These are phyloP conservation scores for Syzygium aqueum DNA, from an alignment of 345 rosid genomes.

Conservation along the genomic window DNA sequence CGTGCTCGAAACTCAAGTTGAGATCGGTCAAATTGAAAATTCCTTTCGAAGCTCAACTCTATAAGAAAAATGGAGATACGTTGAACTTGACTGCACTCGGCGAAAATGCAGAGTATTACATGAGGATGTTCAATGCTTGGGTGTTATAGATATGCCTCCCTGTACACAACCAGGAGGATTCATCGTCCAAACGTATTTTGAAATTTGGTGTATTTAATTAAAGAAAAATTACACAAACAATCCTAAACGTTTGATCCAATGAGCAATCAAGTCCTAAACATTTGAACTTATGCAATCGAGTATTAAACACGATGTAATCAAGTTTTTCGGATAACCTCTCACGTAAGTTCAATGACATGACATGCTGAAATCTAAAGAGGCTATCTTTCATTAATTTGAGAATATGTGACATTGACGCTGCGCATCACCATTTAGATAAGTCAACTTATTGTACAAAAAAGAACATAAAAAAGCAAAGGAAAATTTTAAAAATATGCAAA, in stretches of 20 bases:
- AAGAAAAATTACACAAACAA: not conserved
- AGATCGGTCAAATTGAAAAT: not conserved
- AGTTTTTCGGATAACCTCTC: not conserved
- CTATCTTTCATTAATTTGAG: not conserved
- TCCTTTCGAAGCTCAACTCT: not conserved
- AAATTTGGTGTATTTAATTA: not conserved
- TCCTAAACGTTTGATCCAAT: not conserved
- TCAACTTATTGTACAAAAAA: not conserved
- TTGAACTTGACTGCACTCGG: not conserved
- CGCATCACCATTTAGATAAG: not conserved
- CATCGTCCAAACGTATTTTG: not conserved
- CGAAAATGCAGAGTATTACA: not conserved
- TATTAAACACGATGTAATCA: not conserved
- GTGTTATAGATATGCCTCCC: not conserved
- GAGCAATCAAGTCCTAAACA: accelerated
- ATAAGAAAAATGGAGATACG: not conserved
- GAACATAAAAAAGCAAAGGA: too few relatives aligned
- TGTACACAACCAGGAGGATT: not conserved
- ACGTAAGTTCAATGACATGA: accelerated
- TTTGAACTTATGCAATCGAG: not conserved
- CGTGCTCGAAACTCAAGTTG: not conserved
- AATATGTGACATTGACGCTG: not conserved
- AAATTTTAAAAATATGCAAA: not conserved
- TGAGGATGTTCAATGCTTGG: not conserved
- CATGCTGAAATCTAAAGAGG: not conserved